Percentiles rank a stretch among this genome's conserved stretches.
Evolutionary conservation across 1,139 yeast species (phyloP).

Genomic region (Protomyces arabidopsidicola): DNA sequence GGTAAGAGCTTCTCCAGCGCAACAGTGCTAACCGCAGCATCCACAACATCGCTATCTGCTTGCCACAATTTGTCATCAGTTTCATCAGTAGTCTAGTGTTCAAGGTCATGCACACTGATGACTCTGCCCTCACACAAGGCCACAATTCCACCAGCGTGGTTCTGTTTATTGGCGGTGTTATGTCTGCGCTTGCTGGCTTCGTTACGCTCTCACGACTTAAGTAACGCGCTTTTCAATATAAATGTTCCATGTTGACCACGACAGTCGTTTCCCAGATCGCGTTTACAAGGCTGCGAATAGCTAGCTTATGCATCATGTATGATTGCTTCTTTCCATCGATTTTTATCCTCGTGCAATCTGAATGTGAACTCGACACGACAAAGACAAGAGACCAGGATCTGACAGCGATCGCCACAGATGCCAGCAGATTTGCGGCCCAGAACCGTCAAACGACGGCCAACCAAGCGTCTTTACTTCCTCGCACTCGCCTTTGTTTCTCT

Average conservation of each 20-base stretch:
- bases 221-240: neutral
- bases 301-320: neutral
- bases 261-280: neutral
- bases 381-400: neutral
- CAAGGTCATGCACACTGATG: conserved; percentile 34
- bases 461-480: conserved; percentile 2
- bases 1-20: conserved; percentile 39
- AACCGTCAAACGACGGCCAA: neutral
- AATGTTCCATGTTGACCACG: neutral
- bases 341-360: neutral
- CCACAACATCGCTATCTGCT: conserved; percentile 43
- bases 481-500: neutral
- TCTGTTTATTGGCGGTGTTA: neutral
- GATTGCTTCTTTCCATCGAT: neutral
- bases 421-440: conserved; percentile 16
- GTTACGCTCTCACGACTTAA: neutral
- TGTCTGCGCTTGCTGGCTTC: neutral
- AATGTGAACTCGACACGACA: neutral
- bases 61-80: conserved; percentile 44
- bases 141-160: neutral
- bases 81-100: conserved; percentile 42
- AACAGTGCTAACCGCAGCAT: conserved; percentile 38
- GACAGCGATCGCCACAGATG: neutral
- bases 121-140: neutral
- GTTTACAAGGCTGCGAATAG: neutral